Conservation (phyloP, 2,329 filamentous ascomycete genomes). For the Diplodia mutila region DNA sequence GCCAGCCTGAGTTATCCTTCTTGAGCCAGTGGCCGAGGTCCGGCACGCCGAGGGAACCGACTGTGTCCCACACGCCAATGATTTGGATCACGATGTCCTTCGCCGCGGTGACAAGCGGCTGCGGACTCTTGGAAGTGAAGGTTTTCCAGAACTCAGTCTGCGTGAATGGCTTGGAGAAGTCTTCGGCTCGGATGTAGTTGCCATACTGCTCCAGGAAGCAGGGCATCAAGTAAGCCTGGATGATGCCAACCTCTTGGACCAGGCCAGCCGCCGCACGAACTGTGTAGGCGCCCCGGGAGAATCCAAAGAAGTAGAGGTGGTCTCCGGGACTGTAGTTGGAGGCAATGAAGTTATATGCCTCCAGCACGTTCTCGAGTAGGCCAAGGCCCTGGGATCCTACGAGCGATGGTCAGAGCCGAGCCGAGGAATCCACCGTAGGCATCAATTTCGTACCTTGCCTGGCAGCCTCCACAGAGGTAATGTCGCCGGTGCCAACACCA, state of each 20-base stretch:
- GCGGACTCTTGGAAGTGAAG: background rate
- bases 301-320: constrained; percentile 47
- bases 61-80: constrained; percentile 55
- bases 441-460: background rate
- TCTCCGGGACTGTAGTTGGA: constrained; percentile 55
- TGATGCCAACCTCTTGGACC: constrained; percentile 51
- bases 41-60: background rate
- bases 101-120: background rate
- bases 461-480: background rate
- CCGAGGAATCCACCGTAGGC: background rate
- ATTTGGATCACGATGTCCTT: constrained; percentile 40
- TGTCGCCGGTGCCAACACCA: constrained; percentile 47
- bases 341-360: constrained; percentile 56
- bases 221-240: constrained; percentile 51
- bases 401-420: background rate
- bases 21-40: background rate
- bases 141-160: background rate
- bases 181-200: constrained; percentile 1
- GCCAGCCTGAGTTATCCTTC: constrained; percentile 23
- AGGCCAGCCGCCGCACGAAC: constrained; percentile 46
- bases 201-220: constrained; percentile 45
- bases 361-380: constrained; percentile 51
- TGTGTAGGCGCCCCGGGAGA: constrained; percentile 51
- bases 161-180: background rate
- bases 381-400: constrained; percentile 29